Evolutionary conservation across 257 asterid genomes (phyloP), one percentile per base, ranked within the genome.

Genomic region (Solanum infundibuliforme): DNA sequence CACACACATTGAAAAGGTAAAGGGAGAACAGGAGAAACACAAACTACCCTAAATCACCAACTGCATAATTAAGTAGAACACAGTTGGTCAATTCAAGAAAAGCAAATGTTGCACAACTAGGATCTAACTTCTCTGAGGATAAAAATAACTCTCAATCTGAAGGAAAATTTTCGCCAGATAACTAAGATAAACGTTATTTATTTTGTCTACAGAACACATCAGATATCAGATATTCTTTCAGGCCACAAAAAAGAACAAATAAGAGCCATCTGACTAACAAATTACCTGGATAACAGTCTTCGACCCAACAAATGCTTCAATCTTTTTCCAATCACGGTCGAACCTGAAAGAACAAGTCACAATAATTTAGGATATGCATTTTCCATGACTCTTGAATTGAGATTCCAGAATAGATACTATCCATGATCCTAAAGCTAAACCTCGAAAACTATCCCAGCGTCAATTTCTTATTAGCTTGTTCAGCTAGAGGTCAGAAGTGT

Each of bases 261-360:
- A 2, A 81, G 20, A 46, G 20, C 41, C 29, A 82, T 43, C 86
- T 46, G 69, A 66, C 35, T 48, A 82, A 71, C 38, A 73, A 34
- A 60, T 46, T 89, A 95, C 98, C 95, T 95, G 98, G 83, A 95
- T 94, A 74, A 94, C 98, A 12, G 97, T 92, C 93, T 94, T 95
- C 18, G 98, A 94, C 83, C 94, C 98, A 79, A 95, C 93, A 89
- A 94, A 95, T 31, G 98, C 98, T 91, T 93, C 96, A 48, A 95
- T 95, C 88, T 95, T 95, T 90, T 95, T 95, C 98, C 98, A 94
- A 87, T 95, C 98, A 62, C 98, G 98, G 89, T 95, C 98, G 84
- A 94, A 95, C 85, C 98, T 95, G 90, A 75, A 89, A 88, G 36
- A 86, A 52, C 39, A 88, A 79, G 75, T 55, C 12, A 81, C 86